These are phyloP conservation scores for Trichoderma hamatum DNA, from an alignment of 2,329 filamentous ascomycete genomes.

Conservation along the genomic window DNA sequence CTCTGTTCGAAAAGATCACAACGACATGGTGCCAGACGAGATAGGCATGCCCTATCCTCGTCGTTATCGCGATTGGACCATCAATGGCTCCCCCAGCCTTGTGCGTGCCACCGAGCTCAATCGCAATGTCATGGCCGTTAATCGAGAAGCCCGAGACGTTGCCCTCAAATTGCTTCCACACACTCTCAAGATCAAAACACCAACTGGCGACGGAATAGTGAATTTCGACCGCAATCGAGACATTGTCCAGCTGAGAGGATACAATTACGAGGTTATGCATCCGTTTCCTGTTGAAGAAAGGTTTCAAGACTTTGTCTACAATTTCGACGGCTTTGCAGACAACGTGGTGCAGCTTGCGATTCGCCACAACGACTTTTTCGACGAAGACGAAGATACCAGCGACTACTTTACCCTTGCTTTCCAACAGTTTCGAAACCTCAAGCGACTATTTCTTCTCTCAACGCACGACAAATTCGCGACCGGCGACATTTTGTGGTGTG, in stretches of 20 bases:
- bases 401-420: constrained; percentile 19
- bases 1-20: not conserved
- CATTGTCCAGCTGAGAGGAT: constrained; percentile 35
- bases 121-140: constrained; percentile 40
- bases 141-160: constrained; percentile 43
- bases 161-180: constrained; percentile 40
- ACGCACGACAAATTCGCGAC: fast-evolving
- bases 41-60: not conserved
- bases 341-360: constrained; percentile 38
- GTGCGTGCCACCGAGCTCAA: constrained; percentile 36
- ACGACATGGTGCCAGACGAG: not conserved
- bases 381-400: not conserved
- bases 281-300: not conserved
- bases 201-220: constrained; percentile 33
- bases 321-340: constrained; percentile 37
- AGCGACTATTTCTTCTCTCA: constrained; percentile 34
- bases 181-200: constrained; percentile 35
- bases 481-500: constrained; percentile 39
- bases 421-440: constrained; percentile 34
- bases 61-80: not conserved
- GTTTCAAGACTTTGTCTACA: constrained; percentile 5
- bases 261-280: not conserved
- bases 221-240: constrained; percentile 40
- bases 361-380: constrained; percentile 15
- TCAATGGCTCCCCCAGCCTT: constrained; percentile 29